Base-by-base conservation (phyloP, 495 filamentous ascomycete genomes). In the Penicillium longicatenatum region DNA sequence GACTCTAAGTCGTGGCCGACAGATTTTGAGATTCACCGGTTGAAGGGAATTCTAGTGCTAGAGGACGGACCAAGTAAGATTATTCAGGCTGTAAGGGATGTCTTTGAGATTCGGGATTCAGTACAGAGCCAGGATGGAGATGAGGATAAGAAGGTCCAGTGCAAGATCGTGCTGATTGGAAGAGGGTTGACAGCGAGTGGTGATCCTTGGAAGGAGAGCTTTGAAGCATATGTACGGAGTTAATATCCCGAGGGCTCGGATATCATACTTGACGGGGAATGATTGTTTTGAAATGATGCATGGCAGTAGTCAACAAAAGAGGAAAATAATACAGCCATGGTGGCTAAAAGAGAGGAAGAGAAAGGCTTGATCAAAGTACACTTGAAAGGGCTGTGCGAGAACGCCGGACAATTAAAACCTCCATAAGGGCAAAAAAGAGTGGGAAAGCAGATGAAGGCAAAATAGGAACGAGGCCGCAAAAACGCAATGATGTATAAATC, bases 1-100 rank as follows among this genome's bases (percentile, higher is more conserved):
- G 9, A 19, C 14, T 48, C 47, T 17, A 44, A 56, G 39, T 41
- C 58, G 6, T 51, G 68, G 21, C 73, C 68, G 17, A 55, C 33
- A 10, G 55, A 54, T 62, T 92, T 80, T 55, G 90, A 95, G 56
- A 85, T 98, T 30, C 92, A 98, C 67, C 83, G 94, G 5, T 63
- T 92, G 29, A 98, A 98, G 71, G 93, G 91, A 9, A 85, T 88
- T 19, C 55, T 97, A 5, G 70, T 77, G 0, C 67, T 89, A 7
- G 61, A 76, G 1, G 79, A 88, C 59, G 91, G 90, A 0, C 71
- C 72, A 3, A 79, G 79, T 30, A 89, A 87, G 66, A 84, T 98
- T 60, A 81, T 97, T 6, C 94, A 98, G 69, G 94, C 93, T 17
- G 94, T 98, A 4, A 78, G 93, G 31, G 93, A 97, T 54, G 79